Evolutionary conservation across 192 early-diverging fungal species (phyloP), one percentile per base, ranked within the genome.

Genomic region (Entomortierella beljakovae): DNA sequence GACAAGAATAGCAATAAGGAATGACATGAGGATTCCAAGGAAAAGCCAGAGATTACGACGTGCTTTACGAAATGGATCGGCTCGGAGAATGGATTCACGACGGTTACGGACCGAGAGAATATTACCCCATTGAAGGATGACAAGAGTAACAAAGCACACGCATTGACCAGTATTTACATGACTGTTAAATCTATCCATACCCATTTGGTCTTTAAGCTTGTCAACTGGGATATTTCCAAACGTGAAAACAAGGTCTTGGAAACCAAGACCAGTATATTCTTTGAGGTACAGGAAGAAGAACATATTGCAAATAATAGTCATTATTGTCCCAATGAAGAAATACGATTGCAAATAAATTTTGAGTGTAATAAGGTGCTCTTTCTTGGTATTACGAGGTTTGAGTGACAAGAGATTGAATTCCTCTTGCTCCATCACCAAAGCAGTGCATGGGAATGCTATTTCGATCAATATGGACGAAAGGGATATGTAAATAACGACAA

Each of bases 401-500:
- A 84, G 85, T 23, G 72, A 83, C 72, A 97, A 88, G 22, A 97
- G 82, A 57, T 93, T 88, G 40, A 86, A 83, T 74, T 95, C 94
- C 42, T 93, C 85, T 59, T 87, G 81, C 67, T 97, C 96, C 71
- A 89, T 85, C 51, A 94, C 93, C 32, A 97, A 71, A 20, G 91
- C 79, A 18, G 93, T 82, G 46, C 88, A 90, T 10, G 86, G 82
- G 73, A 86, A 64, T 15, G 90, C 65, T 68, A 40, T 7, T 53
- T 43, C 9, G 22, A 61, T 15, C 61, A 89, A 84, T 55, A 66
- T 90, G 42, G 65, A 79, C 34, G 71, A 46, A 63, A 51, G 68
- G 48, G 83, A 49, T 10, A 13, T 35, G 68, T 57, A 57, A 42
- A 38, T 3, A 59, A 50, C 26, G 1, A 53, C n/a, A 29, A 25